Evolutionary conservation across 306 rosid genomes (phyloP), one percentile per base, ranked within the genome.

Genomic region (Prinsepia uniflora): DNA sequence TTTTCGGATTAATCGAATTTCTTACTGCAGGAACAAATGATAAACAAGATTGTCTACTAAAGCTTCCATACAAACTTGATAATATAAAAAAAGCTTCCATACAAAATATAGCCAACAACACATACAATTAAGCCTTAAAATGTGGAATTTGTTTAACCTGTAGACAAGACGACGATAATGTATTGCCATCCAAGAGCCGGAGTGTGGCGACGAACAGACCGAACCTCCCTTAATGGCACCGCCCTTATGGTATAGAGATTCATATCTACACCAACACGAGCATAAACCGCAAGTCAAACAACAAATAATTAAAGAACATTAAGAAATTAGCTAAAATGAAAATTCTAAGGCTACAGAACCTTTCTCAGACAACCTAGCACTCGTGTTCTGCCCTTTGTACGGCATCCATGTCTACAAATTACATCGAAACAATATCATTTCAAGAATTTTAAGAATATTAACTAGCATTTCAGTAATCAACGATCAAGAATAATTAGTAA

Each of bases 181-280:
- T 91, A 91, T 81, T 86, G 99, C 97, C 99, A 95, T 19, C 96
- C 97, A 71, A 95, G 83, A 13, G 99, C 84, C 1, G 99, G 99
- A 72, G 77, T 81, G 77, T 91, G 99, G 76, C 96, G 87, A 22
- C 96, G 90, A 53, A 95, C 88, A 58, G 97, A 95, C 86, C 96
- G 84, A 72, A 91, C 85, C 57, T 91, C 96, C 0, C 96, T 84
- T 76, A 95, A 80, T 40, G 96, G 88, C 64, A 88, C 93, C 19
- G 82, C 91, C 63, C 87, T 85, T 76, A 95, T 95, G 62, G 97
- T 89, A 75, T 95, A 95, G 55, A 95, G 96, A 76, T 63, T 87
- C 81, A 80, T 89, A 73, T 91, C 99, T 95, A 66, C 86, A 70
- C 56, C 65, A 55, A 10, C 65, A 57, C 45, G 82, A 63, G 49